phyloP scores from a whole-genome alignment of 495 filamentous ascomycete genomes.

The Aspergillus funiculosus region DNA sequence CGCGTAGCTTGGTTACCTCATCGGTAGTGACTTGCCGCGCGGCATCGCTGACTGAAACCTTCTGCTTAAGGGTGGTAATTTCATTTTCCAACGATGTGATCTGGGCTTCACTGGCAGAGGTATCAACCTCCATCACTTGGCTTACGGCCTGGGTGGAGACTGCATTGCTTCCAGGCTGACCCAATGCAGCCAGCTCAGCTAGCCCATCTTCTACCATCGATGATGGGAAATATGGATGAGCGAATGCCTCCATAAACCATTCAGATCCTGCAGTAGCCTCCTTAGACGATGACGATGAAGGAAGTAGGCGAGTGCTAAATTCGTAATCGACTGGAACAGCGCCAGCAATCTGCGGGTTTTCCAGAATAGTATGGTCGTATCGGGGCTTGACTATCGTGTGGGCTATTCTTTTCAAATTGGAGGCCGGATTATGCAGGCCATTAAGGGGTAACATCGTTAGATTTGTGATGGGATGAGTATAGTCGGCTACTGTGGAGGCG shows the following conservation, averaged over 20 bases:
- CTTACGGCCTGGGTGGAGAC: conserved; percentile 12
- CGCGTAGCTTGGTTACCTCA: conserved; percentile 37
- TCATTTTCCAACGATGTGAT: conserved; percentile 34
- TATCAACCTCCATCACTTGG: conserved; percentile 15
- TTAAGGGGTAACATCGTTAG: conserved; percentile 58
- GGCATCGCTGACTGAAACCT: conserved; percentile 34
- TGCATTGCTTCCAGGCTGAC: conserved; percentile 20
- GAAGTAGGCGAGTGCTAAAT: conserved; percentile 58
- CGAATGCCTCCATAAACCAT: conserved; percentile 47
- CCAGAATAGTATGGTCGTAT: conserved; percentile 41
- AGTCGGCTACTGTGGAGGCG: conserved; percentile 55
- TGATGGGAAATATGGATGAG: conserved; percentile 47
- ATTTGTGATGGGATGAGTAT: conserved; percentile 75
- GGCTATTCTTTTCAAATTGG: conserved; percentile 43
- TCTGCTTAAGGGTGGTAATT: conserved; percentile 36
- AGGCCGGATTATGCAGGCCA: conserved; percentile 45
- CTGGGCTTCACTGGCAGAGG: conserved; percentile 26
- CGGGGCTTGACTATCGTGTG: conserved; percentile 67
- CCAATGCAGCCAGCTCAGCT: conserved; percentile 43
- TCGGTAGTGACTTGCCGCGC: conserved; percentile 33
- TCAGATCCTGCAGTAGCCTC: conserved; percentile 4
- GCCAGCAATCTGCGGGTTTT: conserved; percentile 39
- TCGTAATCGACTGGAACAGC: conserved; percentile 61
- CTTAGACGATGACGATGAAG: conserved; percentile 6
- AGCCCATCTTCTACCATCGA: conserved; percentile 52